Conservation (phyloP, 441 rosid genomes). For the Aquilaria agallochum region DNA sequence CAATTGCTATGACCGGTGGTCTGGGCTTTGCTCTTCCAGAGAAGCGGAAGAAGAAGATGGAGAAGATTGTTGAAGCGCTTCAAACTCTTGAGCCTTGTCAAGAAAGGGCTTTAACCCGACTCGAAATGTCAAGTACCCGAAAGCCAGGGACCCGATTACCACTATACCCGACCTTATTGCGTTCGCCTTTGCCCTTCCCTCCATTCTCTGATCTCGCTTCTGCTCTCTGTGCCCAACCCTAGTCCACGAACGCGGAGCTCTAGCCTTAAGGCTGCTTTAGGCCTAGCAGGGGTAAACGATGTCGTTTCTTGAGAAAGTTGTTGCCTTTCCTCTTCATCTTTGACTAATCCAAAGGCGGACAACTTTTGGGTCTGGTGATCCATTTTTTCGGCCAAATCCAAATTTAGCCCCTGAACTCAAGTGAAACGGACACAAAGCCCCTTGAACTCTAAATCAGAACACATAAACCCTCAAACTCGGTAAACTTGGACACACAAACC, state of each 20-base stretch:
- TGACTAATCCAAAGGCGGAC: too few relatives aligned
- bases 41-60: slow-evolving; percentile 7
- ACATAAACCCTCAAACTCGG: too few relatives aligned
- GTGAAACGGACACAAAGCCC: too few relatives aligned
- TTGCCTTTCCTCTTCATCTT: too few relatives aligned
- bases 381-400: too few relatives aligned
- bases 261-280: too few relatives aligned
- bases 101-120: slow-evolving; percentile 59
- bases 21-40: slow-evolving; percentile 9
- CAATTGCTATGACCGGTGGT: background rate
- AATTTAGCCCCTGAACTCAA: too few relatives aligned
- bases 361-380: too few relatives aligned
- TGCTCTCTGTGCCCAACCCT: background rate
- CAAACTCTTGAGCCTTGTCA: slow-evolving; percentile 28
- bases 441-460: too few relatives aligned
- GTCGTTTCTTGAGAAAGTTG: slow-evolving; percentile 1
- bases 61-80: slow-evolving; percentile 16
- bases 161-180: slow-evolving; percentile 45
- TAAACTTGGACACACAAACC: too few relatives aligned
- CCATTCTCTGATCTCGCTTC: slow-evolving; percentile 4
- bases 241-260: too few relatives aligned
- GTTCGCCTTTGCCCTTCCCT: slow-evolving; percentile 30
- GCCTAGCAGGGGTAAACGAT: background rate
- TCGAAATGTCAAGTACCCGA: slow-evolving; percentile 48
- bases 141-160: slow-evolving; percentile 53